Base-by-base conservation (phyloP, 75 land plant genomes). In the Pseudotsuga menziesii region DNA sequence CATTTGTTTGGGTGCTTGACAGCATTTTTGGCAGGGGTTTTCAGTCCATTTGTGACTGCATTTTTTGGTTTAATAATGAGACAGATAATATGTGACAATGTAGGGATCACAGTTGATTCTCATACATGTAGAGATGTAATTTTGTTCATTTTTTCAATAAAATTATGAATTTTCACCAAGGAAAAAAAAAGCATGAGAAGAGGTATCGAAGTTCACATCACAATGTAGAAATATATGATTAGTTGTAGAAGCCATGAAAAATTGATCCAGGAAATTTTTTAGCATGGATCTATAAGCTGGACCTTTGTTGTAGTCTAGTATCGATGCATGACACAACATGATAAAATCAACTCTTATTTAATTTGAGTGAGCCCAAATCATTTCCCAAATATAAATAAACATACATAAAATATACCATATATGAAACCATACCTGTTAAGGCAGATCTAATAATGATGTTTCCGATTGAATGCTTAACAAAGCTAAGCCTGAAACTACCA, bases 381-480 rank as follows among this genome's bases (percentile, higher is more conserved):
- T 5, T 72, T 20, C 16, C 27, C 19, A 1, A 4, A 6, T 25
- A 52, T 52, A 72, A 22, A 52, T 11, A 16, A 20, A 25, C 48
- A 72, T 20, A 26, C 25, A n/a, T 20, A 70, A 12, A 32, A 39
- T 19, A 1, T 70, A 32, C 35, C 52, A 39, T 36, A 3, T 19
- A 66, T 29, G n/a, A 5, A 22, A 26, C 55, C 66, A 61, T 75
- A 94, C 97, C 94, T 72, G 88, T 79, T 16, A 94, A 81, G 27
- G 97, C 94, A 76, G 85, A 79, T 81, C 97, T 88, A n/a, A 94
- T 83, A n/a, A 94, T 94, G 56, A 94, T 72, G 67, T 94, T 94
- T 78, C 97, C 97, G 58, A 94, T 94, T n/a, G 97, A 94, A 83
- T 94, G 97, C 61, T 94, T 94, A 56, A 94, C 97, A 90, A 94